Evolutionary conservation across 306 rosid species (phyloP), one percentile per base, ranked within the genome.

Genomic region (Malus asiatica): DNA sequence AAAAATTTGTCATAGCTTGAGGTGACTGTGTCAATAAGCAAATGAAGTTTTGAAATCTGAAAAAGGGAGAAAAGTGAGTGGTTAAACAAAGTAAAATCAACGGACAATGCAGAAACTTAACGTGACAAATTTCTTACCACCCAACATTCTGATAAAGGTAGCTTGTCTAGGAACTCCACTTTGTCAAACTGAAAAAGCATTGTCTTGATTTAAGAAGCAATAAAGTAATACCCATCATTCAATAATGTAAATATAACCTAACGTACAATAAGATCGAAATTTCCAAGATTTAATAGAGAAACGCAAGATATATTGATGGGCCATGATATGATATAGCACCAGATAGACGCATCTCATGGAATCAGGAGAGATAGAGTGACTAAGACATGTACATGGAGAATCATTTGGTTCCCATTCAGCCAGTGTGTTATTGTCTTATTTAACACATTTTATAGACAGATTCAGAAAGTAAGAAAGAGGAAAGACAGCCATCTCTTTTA

Each of bases 71-170:
- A 38, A 42, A 23, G 25, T 45, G 12, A 46, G 38, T 42, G 18
- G 32, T 52, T 55, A 38, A 57, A 81, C 64, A 71, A 78, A 42
- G 46, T 29, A 53, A 30, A 29, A 44, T 80, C 68, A 80, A 72
- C 52, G 44, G 25, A 59, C 64, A 70, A 71, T 42, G 66, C 29
- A 66, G 25, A 80, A 71, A 68, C 11, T 18, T 66, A 45, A 66
- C 42, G 58, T 40, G 71, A 79, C 70, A 48, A 71, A 59, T 57
- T 29, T 75, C 93, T 91, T 86, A 94, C 98, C 96, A 91, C 93
- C 98, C 97, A 94, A 78, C 92, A 84, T 88, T 94, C 98, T 65
- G 98, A 85, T 71, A 94, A 86, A 73, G 98, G 95, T 74, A 94
- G 86, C 82, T 70, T 81, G 74, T 48, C 81, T 46, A 94, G 83